Base-by-base conservation (phyloP, 2,329 filamentous ascomycete genomes). In the Fusarium palustre region DNA sequence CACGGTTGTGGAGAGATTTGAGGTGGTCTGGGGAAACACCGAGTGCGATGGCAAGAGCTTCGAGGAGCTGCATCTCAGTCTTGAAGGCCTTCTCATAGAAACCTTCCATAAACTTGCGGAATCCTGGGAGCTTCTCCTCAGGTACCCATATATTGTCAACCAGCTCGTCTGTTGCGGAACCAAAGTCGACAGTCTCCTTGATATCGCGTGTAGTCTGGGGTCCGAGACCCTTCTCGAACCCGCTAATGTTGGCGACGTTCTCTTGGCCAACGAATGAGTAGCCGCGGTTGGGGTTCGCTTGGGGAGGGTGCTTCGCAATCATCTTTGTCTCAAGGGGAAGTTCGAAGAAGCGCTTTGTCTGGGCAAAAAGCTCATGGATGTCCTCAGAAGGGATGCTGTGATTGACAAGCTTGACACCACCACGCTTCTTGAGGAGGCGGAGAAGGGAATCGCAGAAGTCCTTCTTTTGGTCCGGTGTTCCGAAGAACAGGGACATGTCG, bases 31-130 rank as follows among this genome's bases (percentile, higher is more conserved):
- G 84, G 0, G 88, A 85, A 10, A 94, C 81, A 2, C 86, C 89
- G 84, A 95, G 87, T 0, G 91, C 92, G 16, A 93, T 80, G 2
- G 91, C 92, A 59, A 95, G 91, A 9, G 91, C 91, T 5, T 89
- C 84, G 88, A 96, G 94, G 30, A 95, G 85, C 64, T 92, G 82
- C 46, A 87, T 83, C 78, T 97, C 91, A 38, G 97, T 79, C 18
- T 81, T 77, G 77, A 93, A 92, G 78, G 92, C 94, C 59, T 84
- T 84, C 18, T 85, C 84, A 70, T 91, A 91, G 78, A 97, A 97
- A 2, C 79, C 78, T 54, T 88, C 75, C 72, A 75, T 75, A 25
- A 76, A 75, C 2, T 36, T 58, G 31, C 74, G 61, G 48, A 76
- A 72, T 11, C 72, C 68, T 8, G 74, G 68, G 43, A 75, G 54